Base-by-base conservation (phyloP, 2,329 filamentous ascomycete species). In the Phaeophleospora eucalypticola region DNA sequence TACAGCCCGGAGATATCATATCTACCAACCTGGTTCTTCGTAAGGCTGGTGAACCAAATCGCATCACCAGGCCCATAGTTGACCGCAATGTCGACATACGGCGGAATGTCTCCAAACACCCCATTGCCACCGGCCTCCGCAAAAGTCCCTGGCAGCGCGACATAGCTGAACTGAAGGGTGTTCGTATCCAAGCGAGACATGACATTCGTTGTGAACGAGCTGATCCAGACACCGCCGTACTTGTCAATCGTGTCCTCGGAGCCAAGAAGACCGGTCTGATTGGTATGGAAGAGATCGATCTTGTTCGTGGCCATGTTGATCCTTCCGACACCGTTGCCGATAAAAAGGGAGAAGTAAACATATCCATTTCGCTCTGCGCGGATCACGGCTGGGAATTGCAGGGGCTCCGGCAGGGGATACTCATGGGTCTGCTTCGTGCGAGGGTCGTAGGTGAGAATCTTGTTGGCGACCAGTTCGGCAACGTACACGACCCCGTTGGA, bases 291-390 rank as follows among this genome's bases (percentile, higher is more conserved):
- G 18, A 56, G 37, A 18, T 58, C 48, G 18, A 58, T 52, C 33
- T 50, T 41, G 18, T 53, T 41, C 10, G 48, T 54, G 32, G 49
- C 35, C 42, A 55, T 48, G 38, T 52, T 49, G 34, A 59, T 58
- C 17, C 55, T 45, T 8, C 55, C 53, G 15, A 56, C 44, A 33
- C 53, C 52, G 38, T 58, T 56, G 7, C 55, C 55, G 17, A 48
- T 42, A 24, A 56, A 56, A 2, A 53, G 45, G 19, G 53, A 45
- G 34, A 58, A 58, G 53, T 58, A 58, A 24, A 58, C 48, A 36
- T 48, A 56, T 2, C 55, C 55, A 21, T 54, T 37, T 10, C 46
- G 43, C 33, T 58, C 55, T 9, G 55, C 55, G 17, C 53, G 53
- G 19, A 54, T 54, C 18, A 58, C 55, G n/a, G 53, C 49, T 4